Conservation (phyloP, 2,329 filamentous ascomycete genomes). For the Penicillium sp. region DNA sequence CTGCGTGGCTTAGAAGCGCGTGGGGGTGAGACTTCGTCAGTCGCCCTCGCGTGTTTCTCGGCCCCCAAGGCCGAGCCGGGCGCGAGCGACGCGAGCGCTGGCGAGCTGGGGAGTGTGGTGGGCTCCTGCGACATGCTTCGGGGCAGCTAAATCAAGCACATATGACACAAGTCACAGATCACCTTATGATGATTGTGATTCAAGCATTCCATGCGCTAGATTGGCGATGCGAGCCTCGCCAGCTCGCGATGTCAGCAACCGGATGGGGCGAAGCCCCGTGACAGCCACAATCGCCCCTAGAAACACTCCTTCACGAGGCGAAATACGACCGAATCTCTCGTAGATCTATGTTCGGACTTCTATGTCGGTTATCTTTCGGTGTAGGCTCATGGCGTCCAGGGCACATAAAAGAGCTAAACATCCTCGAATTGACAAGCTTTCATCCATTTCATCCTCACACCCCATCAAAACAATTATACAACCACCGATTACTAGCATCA, state of each 20-base stretch:
- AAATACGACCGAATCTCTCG: neutral
- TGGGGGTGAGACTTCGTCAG: neutral
- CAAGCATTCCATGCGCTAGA: neutral
- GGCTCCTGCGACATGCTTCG: neutral
- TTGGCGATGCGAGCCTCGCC: neutral
- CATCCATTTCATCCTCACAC: neutral
- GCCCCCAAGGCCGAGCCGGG: constrained; percentile 15
- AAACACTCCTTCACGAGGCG: neutral
- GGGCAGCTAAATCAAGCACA: too few species aligned
- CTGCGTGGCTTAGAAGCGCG: constrained; percentile 45
- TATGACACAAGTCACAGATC: too few species aligned
- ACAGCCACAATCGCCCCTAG: neutral
- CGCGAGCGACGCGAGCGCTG: constrained; percentile 1
- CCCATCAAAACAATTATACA: neutral
- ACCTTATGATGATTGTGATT: neutral
- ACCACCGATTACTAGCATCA: too few species aligned
- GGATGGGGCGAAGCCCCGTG: constrained; percentile 1
- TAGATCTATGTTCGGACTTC: neutral
- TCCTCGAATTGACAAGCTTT: neutral
- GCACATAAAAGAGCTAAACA: neutral
- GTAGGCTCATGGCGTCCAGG: neutral
- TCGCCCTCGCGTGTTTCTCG: constrained; percentile 17
- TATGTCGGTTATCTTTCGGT: neutral
- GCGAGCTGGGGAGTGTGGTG: neutral
- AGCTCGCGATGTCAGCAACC: neutral